phyloP scores from a whole-genome alignment of 768 basidiomycete genomes.

The Suillus alpinus region DNA sequence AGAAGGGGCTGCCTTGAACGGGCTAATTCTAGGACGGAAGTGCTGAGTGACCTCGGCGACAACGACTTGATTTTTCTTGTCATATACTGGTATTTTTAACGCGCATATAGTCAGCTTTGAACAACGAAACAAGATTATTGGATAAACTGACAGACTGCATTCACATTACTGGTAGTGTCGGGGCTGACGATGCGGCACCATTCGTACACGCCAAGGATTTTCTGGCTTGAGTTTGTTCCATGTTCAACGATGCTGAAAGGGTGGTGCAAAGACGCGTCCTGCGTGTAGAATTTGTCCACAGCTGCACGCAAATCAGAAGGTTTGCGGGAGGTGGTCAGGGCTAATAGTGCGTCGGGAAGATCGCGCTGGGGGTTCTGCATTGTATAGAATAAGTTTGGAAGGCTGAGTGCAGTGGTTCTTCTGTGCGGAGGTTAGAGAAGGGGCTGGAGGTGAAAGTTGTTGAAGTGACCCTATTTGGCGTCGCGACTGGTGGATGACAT shows the following conservation, averaged over 20 bases:
- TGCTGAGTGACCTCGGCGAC: slow-evolving; percentile 47
- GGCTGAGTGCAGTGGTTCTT: not conserved
- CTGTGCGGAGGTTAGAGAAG: no score
- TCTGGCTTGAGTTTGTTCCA: slow-evolving; percentile 45
- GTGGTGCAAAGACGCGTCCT: slow-evolving; percentile 53
- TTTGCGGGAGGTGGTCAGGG: slow-evolving; percentile 42
- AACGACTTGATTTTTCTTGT: slow-evolving; percentile 35
- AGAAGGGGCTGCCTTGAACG: slow-evolving; percentile 42
- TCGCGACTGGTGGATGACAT: not conserved
- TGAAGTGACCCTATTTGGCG: not conserved
- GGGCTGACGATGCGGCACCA: slow-evolving; percentile 65
- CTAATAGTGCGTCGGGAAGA: slow-evolving; percentile 39
- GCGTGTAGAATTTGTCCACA: slow-evolving; percentile 46
- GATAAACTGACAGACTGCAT: slow-evolving; percentile 26
- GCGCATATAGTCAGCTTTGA: not conserved
- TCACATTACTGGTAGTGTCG: slow-evolving; percentile 38
- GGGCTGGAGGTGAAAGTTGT: not conserved
- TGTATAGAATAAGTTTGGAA: not conserved
- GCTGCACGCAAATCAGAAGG: slow-evolving; percentile 49
- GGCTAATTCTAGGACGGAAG: slow-evolving; percentile 50
- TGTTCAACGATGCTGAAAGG: slow-evolving; percentile 49
- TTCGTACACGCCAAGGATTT: slow-evolving; percentile 55
- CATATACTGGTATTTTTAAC: slow-evolving; percentile 37
- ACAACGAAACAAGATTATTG: not conserved
- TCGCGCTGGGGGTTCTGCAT: slow-evolving; percentile 56